Percentiles rank a stretch among this genome's conserved stretches.
Conservation (phyloP, 176 grass and related monocot genomes). For the Thalia dealbata region DNA sequence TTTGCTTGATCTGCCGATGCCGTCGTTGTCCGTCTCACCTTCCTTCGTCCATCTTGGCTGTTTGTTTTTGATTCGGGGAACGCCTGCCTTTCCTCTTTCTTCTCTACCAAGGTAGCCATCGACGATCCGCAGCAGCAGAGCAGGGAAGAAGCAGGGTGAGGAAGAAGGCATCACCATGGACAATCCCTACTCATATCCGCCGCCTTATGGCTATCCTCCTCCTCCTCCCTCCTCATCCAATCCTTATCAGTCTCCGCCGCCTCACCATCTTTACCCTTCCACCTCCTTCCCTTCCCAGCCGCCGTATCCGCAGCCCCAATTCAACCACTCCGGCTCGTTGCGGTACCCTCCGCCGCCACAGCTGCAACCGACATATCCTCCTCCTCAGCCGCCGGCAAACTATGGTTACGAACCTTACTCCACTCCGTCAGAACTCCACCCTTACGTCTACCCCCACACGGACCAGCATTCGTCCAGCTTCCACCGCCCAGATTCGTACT, state of each 20-base stretch:
- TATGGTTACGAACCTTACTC: neutral
- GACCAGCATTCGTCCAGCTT: conserved; percentile 3
- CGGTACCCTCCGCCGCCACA: conserved; percentile 21
- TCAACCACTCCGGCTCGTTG: conserved; percentile 36
- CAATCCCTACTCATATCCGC: conserved; percentile 1
- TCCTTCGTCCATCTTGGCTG: no score
- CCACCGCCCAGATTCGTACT: neutral
- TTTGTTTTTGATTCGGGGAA: no score
- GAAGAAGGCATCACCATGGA: neutral
- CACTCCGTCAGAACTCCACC: neutral
- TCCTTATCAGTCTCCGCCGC: neutral
- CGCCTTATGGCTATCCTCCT: conserved; percentile 5
- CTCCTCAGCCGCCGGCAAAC: neutral
- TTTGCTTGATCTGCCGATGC: no score
- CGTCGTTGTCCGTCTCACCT: no score
- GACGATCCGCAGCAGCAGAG: neutral
- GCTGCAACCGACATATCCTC: neutral
- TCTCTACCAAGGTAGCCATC: neutral
- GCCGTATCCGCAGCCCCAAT: conserved; percentile 19
- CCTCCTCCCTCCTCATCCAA: neutral
- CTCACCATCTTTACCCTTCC: neutral
- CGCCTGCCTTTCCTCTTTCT: no score
- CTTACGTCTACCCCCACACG: neutral
- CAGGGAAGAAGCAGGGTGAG: neutral
- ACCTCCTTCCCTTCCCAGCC: conserved; percentile 28